Base-by-base conservation (phyloP, 2,329 filamentous ascomycete species). In the Sporothrix mexicana region DNA sequence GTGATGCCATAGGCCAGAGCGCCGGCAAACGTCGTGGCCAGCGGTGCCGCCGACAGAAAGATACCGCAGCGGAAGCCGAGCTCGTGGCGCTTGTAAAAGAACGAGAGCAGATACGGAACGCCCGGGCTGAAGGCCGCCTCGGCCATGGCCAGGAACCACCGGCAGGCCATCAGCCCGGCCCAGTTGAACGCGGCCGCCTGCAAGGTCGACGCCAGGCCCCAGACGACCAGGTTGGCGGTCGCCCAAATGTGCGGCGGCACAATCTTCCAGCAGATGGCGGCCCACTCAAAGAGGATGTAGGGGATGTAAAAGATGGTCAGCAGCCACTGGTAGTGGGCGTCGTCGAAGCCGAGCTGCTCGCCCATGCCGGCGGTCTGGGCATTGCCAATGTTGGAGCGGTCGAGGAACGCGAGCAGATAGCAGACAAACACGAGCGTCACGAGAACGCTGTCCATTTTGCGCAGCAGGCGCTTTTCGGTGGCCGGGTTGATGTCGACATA, bases 21-120 rank as follows among this genome's bases (percentile, higher is more conserved):
- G 1, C 90, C 79, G 0, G 90, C 89, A 77, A 92, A 92, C 0
- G 87, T 89, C 74, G 89, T 92, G 12, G 91, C 90, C 43, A 93
- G 82, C 0, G 91, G 90, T 0, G 90, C 89, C 12, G 80, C 91
- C 0, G 90, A 91, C 72, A 95, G 86, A 79, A 93, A 92, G 6
- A 94, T 82, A 10, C 91, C 92, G 17, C 88, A 91, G 36, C 92
- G 85, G 73, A 92, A 86, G 0, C 92, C 93, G 10, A 95, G 83
- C 77, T 95, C 93, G 20, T 80, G 77, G 5, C 85, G 77, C 7
- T 81, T 79, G 73, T 86, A 86, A 76, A 86, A 85, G 76, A 85
- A 85, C 8, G 81, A 83, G 6, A 85, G 78, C 25, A 85, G 81
- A 62, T 82, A 83, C 0, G 83, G 81, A 1, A 85, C 79, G 1